Base-by-base conservation (phyloP, 208 protist species). In the Leishmania gerbilli region DNA sequence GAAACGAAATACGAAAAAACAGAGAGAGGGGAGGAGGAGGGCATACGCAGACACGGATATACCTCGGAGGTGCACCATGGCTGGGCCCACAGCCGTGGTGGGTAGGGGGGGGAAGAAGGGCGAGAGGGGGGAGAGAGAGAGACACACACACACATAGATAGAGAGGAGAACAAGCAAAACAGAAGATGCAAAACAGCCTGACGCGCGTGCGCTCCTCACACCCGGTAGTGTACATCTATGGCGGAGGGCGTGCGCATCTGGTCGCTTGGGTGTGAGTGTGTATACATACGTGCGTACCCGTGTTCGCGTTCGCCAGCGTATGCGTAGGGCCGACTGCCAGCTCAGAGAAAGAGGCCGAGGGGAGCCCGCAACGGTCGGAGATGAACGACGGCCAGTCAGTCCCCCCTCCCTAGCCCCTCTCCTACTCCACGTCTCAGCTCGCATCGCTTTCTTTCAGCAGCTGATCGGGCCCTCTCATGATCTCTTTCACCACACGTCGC, bases 401-500 rank as follows among this genome's bases (percentile, higher is more conserved):
- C 31, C 34, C 74, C 34, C 37, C 37, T 15, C 31, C 9, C 45
- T 49, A 49, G 6, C 49, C 31, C 74, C 40, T 2, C 31, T 51
- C 34, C 31, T 19, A 45, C 53, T 65, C 34, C 31, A 19, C 9
- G 19, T 11, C 56, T 77, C 74, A 67, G 65, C 72, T 74, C 9
- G 74, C 62, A 42, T 86, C 79, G 51, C n/a, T 60, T 40, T 56
- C 13, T 1, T 67, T 67, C 55, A 86, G 72, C 64, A 82, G 37
- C 31, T 49, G 4, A 53, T 82, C 68, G 45, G 82, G 76, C 2
- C 72, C 74, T 42, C 31, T 71, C 78, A 86, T 76, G 13, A 86
- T 77, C 74, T 81, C 79, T 55, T 17, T 34, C 53, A 86, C 17
- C 15, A 86, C 82, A 51, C 82, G 82, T 7, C 78, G 82, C 78